Evolutionary conservation across 1,284 basidiomycete genomes (phyloP), one percentile per base, ranked within the genome.

Genomic region (Gymnopus androsaceus): DNA sequence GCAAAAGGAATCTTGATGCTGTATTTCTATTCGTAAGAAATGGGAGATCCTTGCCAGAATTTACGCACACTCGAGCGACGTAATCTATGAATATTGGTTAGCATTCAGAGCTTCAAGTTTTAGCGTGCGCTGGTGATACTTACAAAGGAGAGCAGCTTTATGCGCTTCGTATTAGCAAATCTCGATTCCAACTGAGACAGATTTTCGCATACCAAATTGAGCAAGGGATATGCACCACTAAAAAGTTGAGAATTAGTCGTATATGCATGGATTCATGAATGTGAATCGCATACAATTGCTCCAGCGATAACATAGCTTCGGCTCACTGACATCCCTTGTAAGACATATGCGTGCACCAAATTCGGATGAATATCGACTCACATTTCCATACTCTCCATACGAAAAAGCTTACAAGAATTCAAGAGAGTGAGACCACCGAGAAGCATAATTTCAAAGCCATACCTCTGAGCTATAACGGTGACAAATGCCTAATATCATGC

Each of bases 351-450:
- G 8, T 7, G 8, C 23, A 7, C 6, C 30, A 5, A 23, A 27
- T 6, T n/a, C 31, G 12, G 15, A 40, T 25, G 19, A 36, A n/a
- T 17, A 15, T 15, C 2, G 37, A 14, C 46, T 6, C 28, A 56
- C 55, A 19, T 51, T 51, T 40, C 48, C 48, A 56, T 15, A 56
- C 49, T 44, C 55, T 37, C 48, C 48, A 56, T 17, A 51, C 41
- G 30, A 51, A 56, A 33, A 56, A 56, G n/a, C 55, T 56, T 15
- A 38, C 5, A 28, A 48, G 7, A 17, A 17, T 28, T 30, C 12
- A 17, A 12, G 19, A 33, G 28, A 19, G 11, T 9, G 36, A 15
- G 36, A 33, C 19, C 30, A 11, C 15, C n/a, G 37, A 15, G 23
- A 27, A 42, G 41, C 11, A 27, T 4, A 27, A 2, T 25, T 25